A percentile compares a stretch with the other conserved stretches of the same genome.
Evolutionary conservation across 164 flowering plant species (phyloP).

Genomic region (Santalum album): DNA sequence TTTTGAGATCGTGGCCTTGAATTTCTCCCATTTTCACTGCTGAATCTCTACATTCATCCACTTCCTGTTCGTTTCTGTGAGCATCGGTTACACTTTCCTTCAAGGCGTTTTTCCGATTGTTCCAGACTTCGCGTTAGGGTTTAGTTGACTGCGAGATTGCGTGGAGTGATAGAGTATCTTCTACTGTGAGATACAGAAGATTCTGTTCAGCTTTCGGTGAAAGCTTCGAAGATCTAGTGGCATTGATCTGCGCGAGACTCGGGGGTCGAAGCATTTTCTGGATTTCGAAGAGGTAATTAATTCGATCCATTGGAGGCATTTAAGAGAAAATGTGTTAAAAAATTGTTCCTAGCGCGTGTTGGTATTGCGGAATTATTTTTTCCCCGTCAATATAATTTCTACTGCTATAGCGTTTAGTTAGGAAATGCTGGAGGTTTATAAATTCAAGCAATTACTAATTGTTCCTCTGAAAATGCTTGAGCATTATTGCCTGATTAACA

Average conservation of each 20-base stretch:
- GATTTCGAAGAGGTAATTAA: constrained; percentile 1
- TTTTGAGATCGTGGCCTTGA: background rate
- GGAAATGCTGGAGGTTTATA: no score
- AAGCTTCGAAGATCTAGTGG: background rate
- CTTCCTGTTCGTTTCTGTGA: background rate
- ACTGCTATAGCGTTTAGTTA: no score
- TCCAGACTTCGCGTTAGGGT: background rate
- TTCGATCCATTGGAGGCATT: background rate
- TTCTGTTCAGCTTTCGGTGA: background rate
- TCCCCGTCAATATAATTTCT: no score
- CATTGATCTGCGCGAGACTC: background rate
- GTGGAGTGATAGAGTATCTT: background rate
- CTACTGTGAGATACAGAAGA: no score
- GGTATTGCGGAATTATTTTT: no score
- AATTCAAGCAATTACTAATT: background rate
- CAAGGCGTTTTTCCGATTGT: background rate
- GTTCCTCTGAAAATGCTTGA: background rate
- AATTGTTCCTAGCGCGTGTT: background rate
- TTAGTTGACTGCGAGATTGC: background rate
- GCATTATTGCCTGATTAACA: background rate
- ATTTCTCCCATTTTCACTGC: background rate
- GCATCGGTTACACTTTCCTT: background rate
- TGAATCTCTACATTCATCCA: background rate
- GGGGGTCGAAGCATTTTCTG: constrained; percentile 1
- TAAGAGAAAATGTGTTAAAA: background rate